phyloP scores from a whole-genome alignment of 305 asterid species.

The Plantago rigida region DNA sequence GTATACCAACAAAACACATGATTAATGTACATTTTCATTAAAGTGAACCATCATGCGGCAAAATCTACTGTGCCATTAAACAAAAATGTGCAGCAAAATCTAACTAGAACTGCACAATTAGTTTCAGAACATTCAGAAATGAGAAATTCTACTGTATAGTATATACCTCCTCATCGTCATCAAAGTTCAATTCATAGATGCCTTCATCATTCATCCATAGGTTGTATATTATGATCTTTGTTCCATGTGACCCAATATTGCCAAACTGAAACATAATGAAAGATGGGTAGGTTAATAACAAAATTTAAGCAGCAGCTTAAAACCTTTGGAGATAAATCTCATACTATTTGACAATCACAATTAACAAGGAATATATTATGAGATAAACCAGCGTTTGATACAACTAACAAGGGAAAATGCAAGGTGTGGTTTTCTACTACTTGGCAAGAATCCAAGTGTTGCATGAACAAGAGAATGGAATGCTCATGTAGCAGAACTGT shows the following conservation, averaged over 20 bases:
- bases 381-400: no score
- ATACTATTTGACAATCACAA: no score
- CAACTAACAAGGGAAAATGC: no score
- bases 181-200: slow-evolving; percentile 78
- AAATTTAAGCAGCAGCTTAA: slow-evolving; percentile 19
- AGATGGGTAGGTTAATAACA: slow-evolving; percentile 25
- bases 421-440: no score
- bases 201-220: slow-evolving; percentile 98
- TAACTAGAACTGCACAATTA: slow-evolving; percentile 6
- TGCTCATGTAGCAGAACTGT: no score
- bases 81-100: slow-evolving; percentile 9
- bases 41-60: slow-evolving; percentile 6
- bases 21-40: slow-evolving; percentile 5
- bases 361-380: no score
- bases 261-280: slow-evolving; percentile 50
- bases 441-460: no score
- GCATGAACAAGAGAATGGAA: no score
- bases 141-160: slow-evolving; percentile 8
- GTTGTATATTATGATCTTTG: slow-evolving; percentile 67
- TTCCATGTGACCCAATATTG: slow-evolving; percentile 74
- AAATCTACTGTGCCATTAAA: slow-evolving; percentile 13
- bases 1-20: background rate
- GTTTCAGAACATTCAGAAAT: slow-evolving; percentile 8
- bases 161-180: slow-evolving; percentile 74
- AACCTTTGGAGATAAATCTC: background rate